Conservation (phyloP, 164 flowering plant genomes). For the Kingdonia uniflora region DNA sequence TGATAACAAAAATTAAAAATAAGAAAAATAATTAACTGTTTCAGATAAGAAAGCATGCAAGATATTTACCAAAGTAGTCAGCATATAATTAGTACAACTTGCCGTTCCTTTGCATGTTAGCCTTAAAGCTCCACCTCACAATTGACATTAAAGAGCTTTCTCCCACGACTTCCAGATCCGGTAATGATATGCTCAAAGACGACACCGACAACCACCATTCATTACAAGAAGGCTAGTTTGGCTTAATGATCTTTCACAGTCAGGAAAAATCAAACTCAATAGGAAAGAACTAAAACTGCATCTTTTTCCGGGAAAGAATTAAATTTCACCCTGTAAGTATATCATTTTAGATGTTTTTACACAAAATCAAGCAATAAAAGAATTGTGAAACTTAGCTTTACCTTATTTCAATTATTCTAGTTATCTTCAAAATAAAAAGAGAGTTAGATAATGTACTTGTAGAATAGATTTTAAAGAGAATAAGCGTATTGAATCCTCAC, state of each 20-base stretch:
- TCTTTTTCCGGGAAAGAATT: not conserved
- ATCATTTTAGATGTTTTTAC: no score
- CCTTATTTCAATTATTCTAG: constrained; percentile 63
- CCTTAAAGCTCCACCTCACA: constrained; percentile 70
- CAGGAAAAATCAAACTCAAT: not conserved
- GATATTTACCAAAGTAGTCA: constrained; percentile 44
- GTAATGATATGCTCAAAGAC: constrained; percentile 56
- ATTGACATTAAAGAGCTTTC: constrained; percentile 53
- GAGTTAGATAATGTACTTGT: constrained; percentile 32
- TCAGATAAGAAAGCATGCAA: constrained; percentile 9
- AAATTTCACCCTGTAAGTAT: no score
- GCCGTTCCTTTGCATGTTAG: constrained; percentile 57
- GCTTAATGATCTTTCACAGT: not conserved
- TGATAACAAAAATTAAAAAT: no score
- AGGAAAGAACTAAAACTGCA: not conserved
- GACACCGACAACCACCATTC: not conserved
- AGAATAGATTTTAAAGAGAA: constrained; percentile 48
- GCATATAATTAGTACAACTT: constrained; percentile 40
- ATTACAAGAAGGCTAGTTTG: not conserved
- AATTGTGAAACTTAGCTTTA: constrained; percentile 7
- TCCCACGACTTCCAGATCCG: constrained; percentile 46
- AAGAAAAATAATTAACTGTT: no score
- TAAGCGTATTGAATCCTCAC: constrained; percentile 46
- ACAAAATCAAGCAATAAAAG: not conserved
- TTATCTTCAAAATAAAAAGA: constrained; percentile 2